These are phyloP conservation scores for Clarireedia paspali DNA, from an alignment of 2,329 filamentous ascomycete genomes.

Conservation along the genomic window DNA sequence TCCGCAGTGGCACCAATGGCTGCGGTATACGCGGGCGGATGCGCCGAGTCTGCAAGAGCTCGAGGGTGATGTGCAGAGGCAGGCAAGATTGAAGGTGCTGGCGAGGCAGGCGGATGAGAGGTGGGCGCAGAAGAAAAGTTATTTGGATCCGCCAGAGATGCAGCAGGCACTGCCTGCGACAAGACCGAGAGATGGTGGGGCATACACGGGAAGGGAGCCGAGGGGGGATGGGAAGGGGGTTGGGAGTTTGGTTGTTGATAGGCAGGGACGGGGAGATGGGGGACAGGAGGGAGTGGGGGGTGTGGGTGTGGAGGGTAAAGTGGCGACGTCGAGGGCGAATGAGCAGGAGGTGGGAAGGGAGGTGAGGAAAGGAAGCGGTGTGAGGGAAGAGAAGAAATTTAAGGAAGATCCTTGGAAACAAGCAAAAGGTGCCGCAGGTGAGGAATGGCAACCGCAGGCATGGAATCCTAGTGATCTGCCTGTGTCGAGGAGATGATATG, in stretches of 20 bases:
- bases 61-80: conserved; percentile 43
- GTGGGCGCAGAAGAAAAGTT: conserved; percentile 52
- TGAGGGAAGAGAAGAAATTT: conserved; percentile 14
- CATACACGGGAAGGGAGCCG: background rate
- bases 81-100: conserved; percentile 44
- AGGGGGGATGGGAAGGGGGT: background rate
- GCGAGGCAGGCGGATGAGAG: conserved; percentile 55
- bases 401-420: conserved; percentile 49
- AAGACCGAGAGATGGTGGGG: background rate
- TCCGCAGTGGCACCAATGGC: conserved; percentile 63
- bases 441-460: conserved; percentile 43
- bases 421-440: conserved; percentile 47
- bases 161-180: background rate
- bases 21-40: conserved; percentile 49
- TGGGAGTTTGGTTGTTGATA: background rate
- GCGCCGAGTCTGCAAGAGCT: conserved; percentile 53
- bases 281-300: background rate
- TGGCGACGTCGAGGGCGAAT: conserved; percentile 25
- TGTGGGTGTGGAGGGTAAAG: background rate
- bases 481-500: background rate
- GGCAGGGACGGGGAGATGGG: background rate
- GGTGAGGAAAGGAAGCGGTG: background rate
- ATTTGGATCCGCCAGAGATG: conserved; percentile 34
- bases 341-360: conserved; percentile 10
- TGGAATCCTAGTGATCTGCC: conserved; percentile 9